These are phyloP conservation scores for Penicillium lividum DNA, from an alignment of 495 filamentous ascomycete species.

Conservation along the genomic window DNA sequence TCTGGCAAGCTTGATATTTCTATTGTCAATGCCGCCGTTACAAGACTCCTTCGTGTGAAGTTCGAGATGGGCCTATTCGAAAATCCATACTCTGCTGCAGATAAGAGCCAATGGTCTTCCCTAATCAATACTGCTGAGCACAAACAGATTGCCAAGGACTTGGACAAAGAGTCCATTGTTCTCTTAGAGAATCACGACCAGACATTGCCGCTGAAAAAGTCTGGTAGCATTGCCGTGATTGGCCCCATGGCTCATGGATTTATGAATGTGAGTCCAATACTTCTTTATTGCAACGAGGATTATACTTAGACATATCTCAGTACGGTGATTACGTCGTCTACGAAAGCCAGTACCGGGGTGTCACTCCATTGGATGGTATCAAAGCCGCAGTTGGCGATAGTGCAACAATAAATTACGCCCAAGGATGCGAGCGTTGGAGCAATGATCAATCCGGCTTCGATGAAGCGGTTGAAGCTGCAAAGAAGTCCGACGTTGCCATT, in stretches of 20 bases:
- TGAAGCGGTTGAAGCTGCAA: slow-evolving; percentile 61
- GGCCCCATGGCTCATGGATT: slow-evolving; percentile 72
- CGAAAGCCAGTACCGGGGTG: slow-evolving; percentile 57
- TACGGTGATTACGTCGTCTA: slow-evolving; percentile 71
- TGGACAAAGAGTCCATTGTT: slow-evolving; percentile 68
- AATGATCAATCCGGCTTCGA: slow-evolving; percentile 62
- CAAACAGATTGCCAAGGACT: slow-evolving; percentile 55
- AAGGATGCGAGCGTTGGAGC: slow-evolving; percentile 74
- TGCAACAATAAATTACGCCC: slow-evolving; percentile 58
- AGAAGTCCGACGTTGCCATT: slow-evolving; percentile 67
- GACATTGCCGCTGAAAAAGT: slow-evolving; percentile 55
- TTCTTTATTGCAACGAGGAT: too few relatives aligned
- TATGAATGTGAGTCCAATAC: slow-evolving; percentile 57
- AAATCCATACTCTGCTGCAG: slow-evolving; percentile 58
- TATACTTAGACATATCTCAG: slow-evolving; percentile 22
- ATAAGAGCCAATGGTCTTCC: slow-evolving; percentile 50
- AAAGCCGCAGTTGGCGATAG: slow-evolving; percentile 55
- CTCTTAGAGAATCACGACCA: slow-evolving; percentile 68
- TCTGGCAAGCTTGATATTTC: slow-evolving; percentile 56
- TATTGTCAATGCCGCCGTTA: slow-evolving; percentile 63
- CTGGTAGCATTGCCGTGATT: slow-evolving; percentile 61
- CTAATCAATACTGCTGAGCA: slow-evolving; percentile 59
- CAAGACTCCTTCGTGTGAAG: slow-evolving; percentile 61
- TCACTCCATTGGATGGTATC: slow-evolving; percentile 68
- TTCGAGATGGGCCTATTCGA: slow-evolving; percentile 70